Evolutionary conservation across 2,329 filamentous ascomycete species (phyloP).

Genomic region (Epichloe elymi): DNA sequence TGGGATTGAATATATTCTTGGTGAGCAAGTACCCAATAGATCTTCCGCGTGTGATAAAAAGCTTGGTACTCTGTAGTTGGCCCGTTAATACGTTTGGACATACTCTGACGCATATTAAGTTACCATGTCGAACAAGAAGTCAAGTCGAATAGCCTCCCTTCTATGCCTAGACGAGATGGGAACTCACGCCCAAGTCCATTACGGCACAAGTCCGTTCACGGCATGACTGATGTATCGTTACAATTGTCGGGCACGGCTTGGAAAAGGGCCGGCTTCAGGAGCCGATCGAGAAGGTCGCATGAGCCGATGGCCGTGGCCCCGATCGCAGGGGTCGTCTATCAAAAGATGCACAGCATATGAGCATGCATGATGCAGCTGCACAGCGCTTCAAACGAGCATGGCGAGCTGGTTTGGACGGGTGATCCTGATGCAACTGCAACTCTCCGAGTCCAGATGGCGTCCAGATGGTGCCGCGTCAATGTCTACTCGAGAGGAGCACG

Average conservation of each 20-base stretch:
- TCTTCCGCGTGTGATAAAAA: too few species aligned
- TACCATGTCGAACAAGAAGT: too few species aligned
- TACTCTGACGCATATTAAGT: too few species aligned
- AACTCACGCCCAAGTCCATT: neutral
- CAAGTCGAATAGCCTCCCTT: too few species aligned
- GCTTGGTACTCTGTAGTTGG: too few species aligned
- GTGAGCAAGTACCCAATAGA: too few species aligned
- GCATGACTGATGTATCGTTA: too few species aligned
- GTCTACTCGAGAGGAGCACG: neutral
- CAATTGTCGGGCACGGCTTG: neutral
- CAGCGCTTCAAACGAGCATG: neutral
- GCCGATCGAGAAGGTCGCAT: neutral
- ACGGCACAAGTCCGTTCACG: too few species aligned
- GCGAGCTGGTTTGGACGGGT: neutral
- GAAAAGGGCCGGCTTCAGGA: neutral
- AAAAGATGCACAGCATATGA: conserved; percentile 3
- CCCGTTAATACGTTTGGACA: too few species aligned
- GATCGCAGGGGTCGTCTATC: neutral
- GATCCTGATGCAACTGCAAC: neutral
- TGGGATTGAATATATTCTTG: too few species aligned
- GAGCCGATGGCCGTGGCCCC: neutral
- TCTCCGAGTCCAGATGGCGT: too few species aligned
- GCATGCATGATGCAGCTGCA: conserved; percentile 7
- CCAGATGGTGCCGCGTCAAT: neutral
- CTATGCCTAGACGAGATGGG: too few species aligned